These are phyloP conservation scores for Neodidymelliopsis sp. DNA, from an alignment of 2,329 filamentous ascomycete species.

Conservation along the genomic window DNA sequence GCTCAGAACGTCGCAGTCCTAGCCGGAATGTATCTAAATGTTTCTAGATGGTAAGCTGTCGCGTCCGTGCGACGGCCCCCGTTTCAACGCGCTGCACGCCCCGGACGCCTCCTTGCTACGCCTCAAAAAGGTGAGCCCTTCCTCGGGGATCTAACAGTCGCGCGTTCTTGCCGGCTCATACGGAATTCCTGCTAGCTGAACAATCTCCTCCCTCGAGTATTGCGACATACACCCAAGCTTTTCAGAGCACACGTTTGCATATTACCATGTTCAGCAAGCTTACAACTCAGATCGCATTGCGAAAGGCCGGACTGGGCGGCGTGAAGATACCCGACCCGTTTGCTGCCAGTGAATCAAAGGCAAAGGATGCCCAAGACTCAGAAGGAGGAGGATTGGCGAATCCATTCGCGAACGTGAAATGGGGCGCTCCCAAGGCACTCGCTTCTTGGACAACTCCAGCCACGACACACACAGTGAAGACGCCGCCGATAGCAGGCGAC, in stretches of 20 bases:
- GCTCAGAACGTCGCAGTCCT: slow-evolving; percentile 1
- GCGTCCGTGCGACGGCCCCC: slow-evolving; percentile 21
- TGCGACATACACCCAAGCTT: not conserved
- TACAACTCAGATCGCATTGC: slow-evolving; percentile 66
- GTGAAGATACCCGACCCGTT: slow-evolving; percentile 53
- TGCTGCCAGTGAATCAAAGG: slow-evolving; percentile 32
- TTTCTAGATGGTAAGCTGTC: slow-evolving; percentile 6
- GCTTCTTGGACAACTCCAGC: slow-evolving; percentile 45
- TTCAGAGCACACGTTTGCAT: slow-evolving; percentile 2
- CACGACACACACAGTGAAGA: slow-evolving; percentile 35
- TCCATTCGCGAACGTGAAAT: slow-evolving; percentile 48
- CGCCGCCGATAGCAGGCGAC: slow-evolving; percentile 37
- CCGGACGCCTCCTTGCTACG: slow-evolving; percentile 15
- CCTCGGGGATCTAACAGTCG: slow-evolving; percentile 1
- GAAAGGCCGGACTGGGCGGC: slow-evolving; percentile 63
- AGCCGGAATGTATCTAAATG: slow-evolving; percentile 5
- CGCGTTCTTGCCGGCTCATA: not conserved
- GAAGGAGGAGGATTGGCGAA: slow-evolving; percentile 35
- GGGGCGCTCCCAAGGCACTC: slow-evolving; percentile 43
- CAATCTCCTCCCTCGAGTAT: not conserved
- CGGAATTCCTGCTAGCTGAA: slow-evolving; percentile 1
- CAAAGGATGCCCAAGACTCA: slow-evolving; percentile 33
- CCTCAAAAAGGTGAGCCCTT: slow-evolving; percentile 9
- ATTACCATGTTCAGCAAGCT: slow-evolving; percentile 62
- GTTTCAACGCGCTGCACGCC: slow-evolving; percentile 18